Base-by-base conservation (phyloP, 352 stramenopile species). In the Pythium insidiosum region DNA sequence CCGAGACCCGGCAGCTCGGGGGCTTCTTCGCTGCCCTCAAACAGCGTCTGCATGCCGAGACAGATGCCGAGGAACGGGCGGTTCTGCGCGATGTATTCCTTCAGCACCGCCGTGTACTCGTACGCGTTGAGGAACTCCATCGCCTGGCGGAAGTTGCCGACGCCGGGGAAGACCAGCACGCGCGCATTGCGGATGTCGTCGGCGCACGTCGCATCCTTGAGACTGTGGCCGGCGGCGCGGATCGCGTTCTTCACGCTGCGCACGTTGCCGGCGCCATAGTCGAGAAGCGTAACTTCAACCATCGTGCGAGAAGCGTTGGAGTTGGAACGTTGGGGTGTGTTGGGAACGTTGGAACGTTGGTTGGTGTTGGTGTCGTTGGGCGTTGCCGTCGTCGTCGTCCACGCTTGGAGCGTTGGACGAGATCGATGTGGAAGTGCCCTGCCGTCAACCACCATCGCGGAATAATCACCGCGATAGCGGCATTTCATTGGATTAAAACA, bases 221-320 rank as follows among this genome's bases (percentile, higher is more conserved):
- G 78, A 38, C 79, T 68, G 54, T 93, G 94, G 15, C 94, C 95
- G 6, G 88, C 74, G 5, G 74, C 73, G 30, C 73, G 66, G 56
- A 99, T 98, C 26, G 95, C 95, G 63, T 99, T 99, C 66, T 83
- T 87, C 11, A 99, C 78, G 50, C 88, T 98, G 52, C 95, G 88
- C 50, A 99, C 95, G 69, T 99, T 99, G 53, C 96, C 96, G n/a
- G 95, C 96, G 49, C 96, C 96, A 61, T 99, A 99, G 69, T 99
- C 96, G 6, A 99, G 76, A 22, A 99, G 67, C 11, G 72, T 84
- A 46, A 92, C 75, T 50, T 87, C 45, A 48, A 87, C 73, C 73
- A 87, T 86, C 13, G 13, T 38, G 12, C 20, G 15, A 13, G 12
- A n/a, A 11, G 12, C 15, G 6, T 21, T 2, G 15, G 26, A 23